These are phyloP conservation scores for Amanita rimosa DNA, from an alignment of 768 basidiomycete genomes.

Conservation along the genomic window DNA sequence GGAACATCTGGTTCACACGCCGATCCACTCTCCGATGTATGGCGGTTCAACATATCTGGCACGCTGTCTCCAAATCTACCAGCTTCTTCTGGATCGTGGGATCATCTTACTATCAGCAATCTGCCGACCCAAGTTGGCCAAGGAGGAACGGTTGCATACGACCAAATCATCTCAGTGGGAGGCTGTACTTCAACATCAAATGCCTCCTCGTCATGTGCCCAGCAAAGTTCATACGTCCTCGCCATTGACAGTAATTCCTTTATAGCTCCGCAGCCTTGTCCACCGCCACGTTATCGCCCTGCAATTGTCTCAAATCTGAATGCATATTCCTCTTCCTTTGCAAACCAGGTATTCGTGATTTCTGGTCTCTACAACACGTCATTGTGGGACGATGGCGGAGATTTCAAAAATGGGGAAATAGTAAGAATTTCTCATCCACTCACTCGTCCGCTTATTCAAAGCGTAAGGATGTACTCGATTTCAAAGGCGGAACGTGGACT, in stretches of 20 bases:
- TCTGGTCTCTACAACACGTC: conserved; percentile 57
- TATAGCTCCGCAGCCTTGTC: conserved; percentile 38
- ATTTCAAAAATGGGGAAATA: conserved; percentile 59
- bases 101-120: conserved; percentile 27
- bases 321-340: conserved; percentile 40
- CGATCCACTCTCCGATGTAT: conserved; percentile 52
- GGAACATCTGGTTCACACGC: conserved; percentile 40
- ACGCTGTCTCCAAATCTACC: conserved; percentile 61
- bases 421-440: conserved; percentile 25
- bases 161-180: conserved; percentile 42
- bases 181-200: conserved; percentile 44
- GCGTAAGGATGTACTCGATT: conserved; percentile 51
- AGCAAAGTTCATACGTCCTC: conserved; percentile 46
- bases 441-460: conserved; percentile 2
- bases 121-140: conserved; percentile 33
- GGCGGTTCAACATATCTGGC: conserved; percentile 61
- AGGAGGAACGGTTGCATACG: conserved; percentile 46
- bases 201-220: conserved; percentile 38
- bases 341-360: conserved; percentile 55
- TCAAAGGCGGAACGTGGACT: conserved; percentile 53
- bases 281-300: conserved; percentile 54
- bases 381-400: conserved; percentile 55
- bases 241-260: conserved; percentile 25
- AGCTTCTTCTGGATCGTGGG: conserved; percentile 49
- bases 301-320: conserved; percentile 53